Evolutionary conservation across 2,329 filamentous ascomycete genomes (phyloP).

Genomic region (Immersiporthe knoxdaviesiana): DNA sequence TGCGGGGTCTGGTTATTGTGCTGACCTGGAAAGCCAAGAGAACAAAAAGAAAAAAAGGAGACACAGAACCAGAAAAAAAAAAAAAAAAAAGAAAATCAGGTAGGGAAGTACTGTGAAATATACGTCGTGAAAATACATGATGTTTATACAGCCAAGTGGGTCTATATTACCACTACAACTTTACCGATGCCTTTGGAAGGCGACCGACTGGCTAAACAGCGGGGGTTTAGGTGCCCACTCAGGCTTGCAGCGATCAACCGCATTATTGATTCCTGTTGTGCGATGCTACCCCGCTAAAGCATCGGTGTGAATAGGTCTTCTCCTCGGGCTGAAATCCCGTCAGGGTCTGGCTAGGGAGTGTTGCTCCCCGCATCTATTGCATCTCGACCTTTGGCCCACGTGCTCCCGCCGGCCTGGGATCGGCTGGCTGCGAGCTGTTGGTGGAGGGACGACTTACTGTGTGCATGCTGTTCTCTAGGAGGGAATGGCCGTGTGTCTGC

Average conservation of each 20-base stretch:
- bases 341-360: neutral
- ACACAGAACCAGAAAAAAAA: too few species aligned
- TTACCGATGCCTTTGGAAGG: too few species aligned
- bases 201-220: neutral
- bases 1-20: too few species aligned
- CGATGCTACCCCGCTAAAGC: slow-evolving; percentile 14
- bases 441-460: neutral
- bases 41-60: neutral
- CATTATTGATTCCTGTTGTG: slow-evolving; percentile 6
- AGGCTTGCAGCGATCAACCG: slow-evolving; percentile 16
- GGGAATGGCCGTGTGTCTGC: neutral
- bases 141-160: neutral
- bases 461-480: neutral
- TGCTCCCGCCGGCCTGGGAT: neutral
- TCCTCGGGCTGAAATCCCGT: neutral
- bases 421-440: neutral
- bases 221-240: neutral
- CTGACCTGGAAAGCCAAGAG: neutral
- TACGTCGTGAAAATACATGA: neutral
- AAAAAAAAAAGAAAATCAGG: neutral
- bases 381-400: neutral
- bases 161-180: neutral
- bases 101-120: neutral
- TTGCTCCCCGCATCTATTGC: neutral
- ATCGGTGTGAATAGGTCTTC: neutral